These are phyloP conservation scores for Claviceps citrina DNA, from an alignment of 2,329 filamentous ascomycete genomes.

Conservation along the genomic window DNA sequence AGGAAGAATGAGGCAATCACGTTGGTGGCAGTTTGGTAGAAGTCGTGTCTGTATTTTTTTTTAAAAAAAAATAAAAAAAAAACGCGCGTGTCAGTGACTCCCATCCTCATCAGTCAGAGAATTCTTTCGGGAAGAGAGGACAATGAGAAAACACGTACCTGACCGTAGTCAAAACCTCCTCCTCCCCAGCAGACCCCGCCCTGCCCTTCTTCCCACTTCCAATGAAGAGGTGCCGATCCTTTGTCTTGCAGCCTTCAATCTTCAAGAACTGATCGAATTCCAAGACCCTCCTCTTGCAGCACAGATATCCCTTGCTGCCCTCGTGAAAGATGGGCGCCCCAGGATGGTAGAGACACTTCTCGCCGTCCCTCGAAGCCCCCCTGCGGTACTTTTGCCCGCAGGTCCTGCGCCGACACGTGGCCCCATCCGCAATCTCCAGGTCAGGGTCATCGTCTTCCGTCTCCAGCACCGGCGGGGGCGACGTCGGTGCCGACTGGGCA, in stretches of 20 bases:
- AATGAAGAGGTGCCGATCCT: slow-evolving; percentile 69
- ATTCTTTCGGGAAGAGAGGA: no score
- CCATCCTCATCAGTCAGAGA: no score
- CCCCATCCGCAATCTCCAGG: slow-evolving; percentile 56
- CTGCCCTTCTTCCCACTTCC: slow-evolving; percentile 54
- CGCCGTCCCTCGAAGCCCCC: slow-evolving; percentile 44
- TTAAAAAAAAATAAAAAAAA: no score
- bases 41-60: slow-evolving; percentile 45
- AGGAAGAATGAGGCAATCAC: slow-evolving; percentile 89
- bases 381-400: slow-evolving; percentile 55
- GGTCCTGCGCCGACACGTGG: slow-evolving; percentile 60
- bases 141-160: slow-evolving; percentile 41
- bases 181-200: slow-evolving; percentile 39
- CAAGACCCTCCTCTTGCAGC: slow-evolving; percentile 86
- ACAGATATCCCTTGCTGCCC: slow-evolving; percentile 93
- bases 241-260: slow-evolving; percentile 79
- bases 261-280: slow-evolving; percentile 98
- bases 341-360: slow-evolving; percentile 78
- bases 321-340: slow-evolving; percentile 91
- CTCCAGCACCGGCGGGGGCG: slow-evolving; percentile 51
- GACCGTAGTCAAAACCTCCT: slow-evolving; percentile 66
- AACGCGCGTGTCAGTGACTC: no score
- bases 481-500: slow-evolving; percentile 32
- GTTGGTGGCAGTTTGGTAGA: slow-evolving; percentile 75
- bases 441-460: slow-evolving; percentile 76